Evolutionary conservation across 108 stramenopile genomes (phyloP).

Genomic region (Phaeodactylum tricornutum): DNA sequence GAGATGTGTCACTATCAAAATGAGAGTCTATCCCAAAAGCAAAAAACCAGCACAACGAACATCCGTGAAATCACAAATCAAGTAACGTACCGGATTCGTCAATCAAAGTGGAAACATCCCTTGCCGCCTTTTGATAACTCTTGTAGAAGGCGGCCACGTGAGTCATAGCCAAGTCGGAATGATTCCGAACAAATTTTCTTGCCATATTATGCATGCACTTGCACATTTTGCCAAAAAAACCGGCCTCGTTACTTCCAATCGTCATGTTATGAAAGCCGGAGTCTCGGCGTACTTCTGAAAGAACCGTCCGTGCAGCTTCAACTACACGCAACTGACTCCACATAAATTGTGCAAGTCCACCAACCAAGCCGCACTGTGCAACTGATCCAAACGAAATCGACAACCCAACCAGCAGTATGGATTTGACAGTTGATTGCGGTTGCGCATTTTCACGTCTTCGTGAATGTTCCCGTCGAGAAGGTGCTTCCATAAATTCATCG

Average conservation of each 20-base stretch:
- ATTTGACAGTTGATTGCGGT: conserved; percentile 40
- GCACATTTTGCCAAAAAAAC: background rate
- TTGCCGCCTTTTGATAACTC: conserved; percentile 63
- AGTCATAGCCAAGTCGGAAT: conserved; percentile 75
- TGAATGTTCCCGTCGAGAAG: background rate
- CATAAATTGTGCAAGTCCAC: conserved; percentile 70
- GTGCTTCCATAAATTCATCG: conserved; percentile 14
- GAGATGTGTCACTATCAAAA: background rate
- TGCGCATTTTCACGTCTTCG: background rate
- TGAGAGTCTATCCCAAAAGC: too few relatives aligned
- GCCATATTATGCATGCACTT: too few relatives aligned
- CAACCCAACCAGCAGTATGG: conserved; percentile 38
- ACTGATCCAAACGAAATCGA: conserved; percentile 76
- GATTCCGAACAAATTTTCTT: conserved; percentile 53
- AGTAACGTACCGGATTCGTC: conserved; percentile 59
- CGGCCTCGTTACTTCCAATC: conserved; percentile 17
- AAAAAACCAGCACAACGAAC: background rate
- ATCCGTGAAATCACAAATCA: too few relatives aligned
- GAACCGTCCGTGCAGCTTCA: conserved; percentile 37
- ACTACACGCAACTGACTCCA: conserved; percentile 68
- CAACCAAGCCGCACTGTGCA: conserved; percentile 64
- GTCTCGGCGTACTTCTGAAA: conserved; percentile 7
- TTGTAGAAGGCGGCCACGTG: conserved; percentile 78
- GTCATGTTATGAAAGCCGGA: conserved; percentile 55
- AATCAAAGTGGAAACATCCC: conserved; percentile 63